Percentiles rank a stretch among this genome's conserved stretches.
These are phyloP conservation scores for Apiospora rasikravindrae DNA, from an alignment of 2,329 filamentous ascomycete genomes.

Conservation along the genomic window DNA sequence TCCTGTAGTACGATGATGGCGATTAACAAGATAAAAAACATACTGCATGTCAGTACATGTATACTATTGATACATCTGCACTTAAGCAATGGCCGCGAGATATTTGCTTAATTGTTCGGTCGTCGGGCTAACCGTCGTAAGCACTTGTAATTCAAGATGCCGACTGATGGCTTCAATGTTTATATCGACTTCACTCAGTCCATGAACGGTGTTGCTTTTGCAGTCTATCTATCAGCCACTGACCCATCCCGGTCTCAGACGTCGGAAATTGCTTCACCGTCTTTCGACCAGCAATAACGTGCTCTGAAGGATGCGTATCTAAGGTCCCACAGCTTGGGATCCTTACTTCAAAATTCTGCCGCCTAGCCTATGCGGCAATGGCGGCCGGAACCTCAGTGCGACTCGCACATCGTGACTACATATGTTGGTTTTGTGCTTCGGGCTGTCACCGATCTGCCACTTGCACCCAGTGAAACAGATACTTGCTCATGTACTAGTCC, in stretches of 20 bases:
- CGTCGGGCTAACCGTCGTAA: not conserved
- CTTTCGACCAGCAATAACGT: not conserved
- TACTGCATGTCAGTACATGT: not conserved
- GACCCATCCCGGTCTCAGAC: not conserved
- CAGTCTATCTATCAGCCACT: not conserved
- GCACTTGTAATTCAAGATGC: not conserved
- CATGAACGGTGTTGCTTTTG: not conserved
- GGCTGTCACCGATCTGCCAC: not conserved
- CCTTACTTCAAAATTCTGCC: not conserved
- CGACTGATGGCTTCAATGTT: not conserved
- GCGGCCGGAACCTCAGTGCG: not conserved
- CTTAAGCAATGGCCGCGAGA: not conserved
- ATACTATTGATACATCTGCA: not conserved
- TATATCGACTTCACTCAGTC: constrained; percentile 6
- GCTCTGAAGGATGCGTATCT: not conserved
- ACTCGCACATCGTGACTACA: not conserved
- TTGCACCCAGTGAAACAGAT: not conserved
- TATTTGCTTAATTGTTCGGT: not conserved
- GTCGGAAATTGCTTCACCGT: not conserved
- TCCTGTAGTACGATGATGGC: not conserved
- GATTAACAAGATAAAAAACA: not conserved
- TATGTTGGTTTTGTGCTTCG: not conserved
- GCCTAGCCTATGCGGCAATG: not conserved
- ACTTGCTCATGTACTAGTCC: too few relatives aligned
- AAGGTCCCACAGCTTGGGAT: not conserved